Base-by-base conservation (phyloP, 2,329 filamentous ascomycete genomes). In the Penicillium italicum region DNA sequence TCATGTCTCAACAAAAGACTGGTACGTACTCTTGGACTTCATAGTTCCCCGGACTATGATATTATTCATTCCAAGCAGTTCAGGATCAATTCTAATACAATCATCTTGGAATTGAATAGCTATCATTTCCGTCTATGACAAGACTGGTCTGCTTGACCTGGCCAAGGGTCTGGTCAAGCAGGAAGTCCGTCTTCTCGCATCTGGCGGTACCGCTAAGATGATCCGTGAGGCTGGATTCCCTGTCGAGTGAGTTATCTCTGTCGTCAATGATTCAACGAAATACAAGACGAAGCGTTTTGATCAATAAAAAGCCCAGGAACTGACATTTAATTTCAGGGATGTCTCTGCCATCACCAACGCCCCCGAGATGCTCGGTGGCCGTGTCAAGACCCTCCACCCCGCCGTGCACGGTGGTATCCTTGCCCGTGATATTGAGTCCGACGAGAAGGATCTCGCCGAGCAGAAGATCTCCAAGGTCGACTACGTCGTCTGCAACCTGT, bases 91-190 rank as follows among this genome's bases (percentile, higher is more conserved):
- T 44, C 59, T 65, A 47, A 64, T 57, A 20, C 30, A 1, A 11
- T 49, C 36, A 8, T 48, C 16, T 52, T 47, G 38, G 14, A 40
- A 18, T 43, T 50, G 28, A 54, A 57, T 50, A 81, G 94, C 94
- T 65, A 97, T 99, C 72, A 83, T 99, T 74, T 97, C 93, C 64
- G 94, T 97, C 80, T 97, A 94, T 74, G 91, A 99, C 83, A 99
- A 99, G 86, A 97, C 93, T 54, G 94, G 92, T 58, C 84, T 96
- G 64, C 80, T 97, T 65, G 92, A 97, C 77, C 82, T 97, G 66
- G 91, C 91, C 69, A 96, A 96, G 78, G 91, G 91, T 67, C 85
- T 97, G 48, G 84, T 89, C 71, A 85, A 93, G 81, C 85, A 95
- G 72, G 88, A 94, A 85, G 89, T 96, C 66, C 89, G 91, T 66